Conservation (phyloP, 164 flowering plant species). For the Litsea cubeba region DNA sequence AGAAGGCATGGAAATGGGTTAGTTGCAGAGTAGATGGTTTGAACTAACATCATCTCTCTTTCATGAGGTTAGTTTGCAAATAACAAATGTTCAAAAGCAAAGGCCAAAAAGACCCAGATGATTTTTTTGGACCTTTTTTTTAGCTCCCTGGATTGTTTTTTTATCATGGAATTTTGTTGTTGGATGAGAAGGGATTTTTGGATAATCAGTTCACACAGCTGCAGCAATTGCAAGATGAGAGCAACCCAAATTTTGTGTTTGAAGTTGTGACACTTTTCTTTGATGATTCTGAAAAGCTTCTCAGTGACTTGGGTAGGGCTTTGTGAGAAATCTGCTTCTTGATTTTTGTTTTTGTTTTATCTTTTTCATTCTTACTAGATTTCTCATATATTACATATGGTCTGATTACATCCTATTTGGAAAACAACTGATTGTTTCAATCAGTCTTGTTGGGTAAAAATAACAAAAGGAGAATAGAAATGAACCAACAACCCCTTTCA, state of each 20-base stretch:
- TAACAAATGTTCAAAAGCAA: neutral
- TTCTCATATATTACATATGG: too few species aligned
- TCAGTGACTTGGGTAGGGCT: constrained; percentile 43
- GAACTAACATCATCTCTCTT: constrained; percentile 52
- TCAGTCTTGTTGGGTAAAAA: constrained; percentile 1
- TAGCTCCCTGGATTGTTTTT: constrained; percentile 7
- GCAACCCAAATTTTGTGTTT: constrained; percentile 63
- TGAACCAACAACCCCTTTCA: too few species aligned
- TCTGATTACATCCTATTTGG: too few species aligned
- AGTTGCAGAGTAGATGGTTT: constrained; percentile 50
- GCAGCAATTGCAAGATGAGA: constrained; percentile 70
- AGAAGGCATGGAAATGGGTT: constrained; percentile 46
- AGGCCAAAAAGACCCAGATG: neutral
- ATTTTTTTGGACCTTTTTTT: neutral
- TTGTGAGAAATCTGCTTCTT: constrained; percentile 39
- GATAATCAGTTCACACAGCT: constrained; percentile 69
- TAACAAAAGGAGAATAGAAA: too few species aligned
- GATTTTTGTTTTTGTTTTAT: neutral
- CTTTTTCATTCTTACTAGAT: too few species aligned
- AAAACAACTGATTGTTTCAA: neutral
- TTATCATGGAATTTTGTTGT: constrained; percentile 7
- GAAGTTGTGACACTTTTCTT: constrained; percentile 76
- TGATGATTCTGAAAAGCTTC: constrained; percentile 65
- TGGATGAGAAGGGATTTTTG: constrained; percentile 42
- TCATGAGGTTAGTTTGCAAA: constrained; percentile 43